These are phyloP conservation scores for Furcasterigmium furcatum DNA, from an alignment of 2,329 filamentous ascomycete species.

Conservation along the genomic window DNA sequence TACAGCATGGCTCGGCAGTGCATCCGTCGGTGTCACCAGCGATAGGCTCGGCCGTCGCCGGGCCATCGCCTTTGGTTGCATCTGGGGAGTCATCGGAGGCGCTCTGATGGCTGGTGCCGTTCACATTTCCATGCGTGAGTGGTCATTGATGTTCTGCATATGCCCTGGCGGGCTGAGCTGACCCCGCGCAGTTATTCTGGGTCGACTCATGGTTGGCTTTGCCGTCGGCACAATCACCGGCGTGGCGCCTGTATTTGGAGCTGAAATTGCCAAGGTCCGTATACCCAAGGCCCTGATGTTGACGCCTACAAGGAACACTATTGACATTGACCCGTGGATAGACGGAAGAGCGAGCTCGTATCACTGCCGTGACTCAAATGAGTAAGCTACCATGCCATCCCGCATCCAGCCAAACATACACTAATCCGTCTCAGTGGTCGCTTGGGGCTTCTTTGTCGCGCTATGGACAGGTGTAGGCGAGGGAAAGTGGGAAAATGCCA, in stretches of 20 bases:
- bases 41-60: slow-evolving; percentile 31
- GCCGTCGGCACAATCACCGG: slow-evolving; percentile 37
- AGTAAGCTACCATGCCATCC: slow-evolving; percentile 21
- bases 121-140: slow-evolving; percentile 35
- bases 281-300: background rate
- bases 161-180: background rate
- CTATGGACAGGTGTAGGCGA: slow-evolving; percentile 35
- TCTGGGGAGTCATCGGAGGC: slow-evolving; percentile 33
- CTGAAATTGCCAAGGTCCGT: slow-evolving; percentile 34
- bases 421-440: slow-evolving; percentile 25
- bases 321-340: slow-evolving; percentile 5
- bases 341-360: slow-evolving; percentile 32
- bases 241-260: slow-evolving; percentile 35
- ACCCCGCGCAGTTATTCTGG: slow-evolving; percentile 26
- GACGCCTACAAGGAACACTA: background rate
- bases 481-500: slow-evolving; percentile 30
- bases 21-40: slow-evolving; percentile 33
- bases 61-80: slow-evolving; percentile 35
- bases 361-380: slow-evolving; percentile 38
- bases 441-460: slow-evolving; percentile 36
- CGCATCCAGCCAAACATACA: too few species aligned
- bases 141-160: too few species aligned
- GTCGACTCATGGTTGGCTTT: slow-evolving; percentile 31
- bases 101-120: slow-evolving; percentile 36
- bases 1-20: slow-evolving; percentile 35